A percentile compares a stretch with the other conserved stretches of the same genome.
Evolutionary conservation across 108 stramenopile genomes (phyloP).

Genomic region (Cyclotella choctawhatcheeana): DNA sequence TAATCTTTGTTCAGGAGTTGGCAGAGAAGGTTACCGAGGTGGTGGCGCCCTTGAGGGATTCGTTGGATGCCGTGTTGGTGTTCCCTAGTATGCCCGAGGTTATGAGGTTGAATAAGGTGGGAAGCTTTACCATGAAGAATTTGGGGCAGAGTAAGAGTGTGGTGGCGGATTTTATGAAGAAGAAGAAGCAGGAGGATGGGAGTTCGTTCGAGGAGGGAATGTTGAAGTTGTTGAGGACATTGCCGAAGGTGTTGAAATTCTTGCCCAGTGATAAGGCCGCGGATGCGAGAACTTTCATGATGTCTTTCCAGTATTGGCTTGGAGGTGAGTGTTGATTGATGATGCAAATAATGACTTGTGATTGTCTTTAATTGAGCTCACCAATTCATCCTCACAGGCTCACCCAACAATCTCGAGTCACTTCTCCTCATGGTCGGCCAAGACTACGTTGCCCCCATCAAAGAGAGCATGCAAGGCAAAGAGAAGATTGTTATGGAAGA

Average conservation of each 20-base stretch:
- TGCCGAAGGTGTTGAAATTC: constrained; percentile 97
- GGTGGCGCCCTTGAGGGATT: constrained; percentile 85
- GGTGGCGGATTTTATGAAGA: constrained; percentile 97
- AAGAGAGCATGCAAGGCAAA: constrained; percentile 79
- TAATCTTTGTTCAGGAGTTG: constrained; percentile 97
- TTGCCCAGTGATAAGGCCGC: constrained; percentile 96
- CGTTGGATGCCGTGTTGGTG: constrained; percentile 90
- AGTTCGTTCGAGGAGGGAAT: constrained; percentile 97
- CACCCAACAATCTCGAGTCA: constrained; percentile 93
- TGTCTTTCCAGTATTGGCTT: constrained; percentile 99
- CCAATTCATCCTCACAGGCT: constrained; percentile 49
- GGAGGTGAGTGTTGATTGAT: constrained; percentile 65
- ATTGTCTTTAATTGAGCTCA: background rate
- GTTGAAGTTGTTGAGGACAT: constrained; percentile 94
- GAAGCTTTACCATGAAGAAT: constrained; percentile 95
- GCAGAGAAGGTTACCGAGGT: constrained; percentile 96
- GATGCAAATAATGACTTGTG: background rate
- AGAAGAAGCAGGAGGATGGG: constrained; percentile 96
- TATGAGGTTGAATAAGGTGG: constrained; percentile 97
- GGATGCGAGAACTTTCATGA: constrained; percentile 97
- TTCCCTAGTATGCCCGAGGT: constrained; percentile 99
- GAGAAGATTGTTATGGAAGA: constrained; percentile 82
- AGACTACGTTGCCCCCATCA: constrained; percentile 88
- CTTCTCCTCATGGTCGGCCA: constrained; percentile 93
- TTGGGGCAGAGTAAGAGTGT: constrained; percentile 95